A percentile compares a stretch with the other conserved stretches of the same genome.
Evolutionary conservation across 495 filamentous ascomycete species (phyloP).

Genomic region (Cercophora scortea): DNA sequence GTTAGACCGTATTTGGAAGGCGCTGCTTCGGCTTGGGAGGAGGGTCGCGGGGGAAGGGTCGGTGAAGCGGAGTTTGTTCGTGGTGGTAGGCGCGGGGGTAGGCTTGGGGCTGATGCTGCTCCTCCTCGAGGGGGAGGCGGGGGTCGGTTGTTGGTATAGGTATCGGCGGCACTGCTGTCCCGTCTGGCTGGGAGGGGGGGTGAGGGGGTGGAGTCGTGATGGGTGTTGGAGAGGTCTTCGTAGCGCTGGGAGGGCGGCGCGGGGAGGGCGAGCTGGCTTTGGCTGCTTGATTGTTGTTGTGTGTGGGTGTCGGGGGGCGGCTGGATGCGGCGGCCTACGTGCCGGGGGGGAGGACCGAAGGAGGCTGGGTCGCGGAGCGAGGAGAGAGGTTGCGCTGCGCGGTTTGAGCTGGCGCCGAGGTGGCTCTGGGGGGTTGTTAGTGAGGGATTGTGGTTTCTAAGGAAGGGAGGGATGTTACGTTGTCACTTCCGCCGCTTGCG

Average conservation of each 20-base stretch:
- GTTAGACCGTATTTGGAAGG: too few species aligned
- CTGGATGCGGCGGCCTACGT: constrained; percentile 6
- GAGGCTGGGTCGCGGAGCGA: constrained; percentile 72
- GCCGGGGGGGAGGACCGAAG: constrained; percentile 82
- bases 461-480: constrained; percentile 3
- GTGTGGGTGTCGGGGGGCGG: neutral
- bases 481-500: constrained; percentile 26
- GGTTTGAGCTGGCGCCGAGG: neutral
- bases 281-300: too few species aligned
- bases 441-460: neutral
- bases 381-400: constrained; percentile 62
- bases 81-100: constrained; percentile 40
- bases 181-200: constrained; percentile 63
- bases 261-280: constrained; percentile 25
- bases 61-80: constrained; percentile 41
- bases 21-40: neutral
- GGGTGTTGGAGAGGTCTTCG: constrained; percentile 42
- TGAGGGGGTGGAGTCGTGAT: constrained; percentile 57
- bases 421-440: neutral
- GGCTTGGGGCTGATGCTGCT: constrained; percentile 10
- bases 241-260: too few species aligned
- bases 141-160: constrained; percentile 25
- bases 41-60: constrained; percentile 13
- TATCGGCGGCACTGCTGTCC: constrained; percentile 24
- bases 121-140: neutral